Evolutionary conservation across 805 yeast species (phyloP), one percentile per base, ranked within the genome.

Genomic region (Candida ficus): DNA sequence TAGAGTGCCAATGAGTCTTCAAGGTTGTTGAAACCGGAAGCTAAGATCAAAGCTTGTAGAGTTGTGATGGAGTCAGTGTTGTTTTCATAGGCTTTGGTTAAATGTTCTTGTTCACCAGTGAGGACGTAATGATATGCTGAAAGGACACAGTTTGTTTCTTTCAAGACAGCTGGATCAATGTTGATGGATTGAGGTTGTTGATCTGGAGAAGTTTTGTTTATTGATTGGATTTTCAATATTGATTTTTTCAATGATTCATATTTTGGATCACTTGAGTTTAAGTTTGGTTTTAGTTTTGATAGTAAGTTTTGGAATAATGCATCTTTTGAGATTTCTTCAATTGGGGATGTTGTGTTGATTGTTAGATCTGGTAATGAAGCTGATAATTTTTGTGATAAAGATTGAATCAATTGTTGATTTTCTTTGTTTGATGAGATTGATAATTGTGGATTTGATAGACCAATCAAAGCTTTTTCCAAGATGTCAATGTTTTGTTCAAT

Each of bases 1-100:
- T 67, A 77, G 4, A 73, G 41, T 3, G 59, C 62, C 29, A 77
- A 58, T 1, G 75, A 57, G 31, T 56, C 45, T 8, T 68, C 71
- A 7, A 61, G 43, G 29, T 70, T 62, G 31, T 69, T 67, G 29
- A 56, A 58, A 10, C 73, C 54, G 19, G 63, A 54, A 0, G 69
- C 71, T 8, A 76, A 47, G 12, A 77, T 70, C 33, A 68, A 50
- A 5, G 63, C 58, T 40, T 71, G 69, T 7, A 73, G 42, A 4
- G 65, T 52, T 26, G 62, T 60, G 8, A 49, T 20, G 4, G 10
- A 13, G 14, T 22, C 20, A 8, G 2, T 18, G 5, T 6, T 21
- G 7, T 9, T 8, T 17, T 28, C 33, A 12, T 13, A n/a, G 1
- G 32, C 38, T 22, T 37, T 25, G 4, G 28, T 10, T 19, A 41